phyloP scores from a whole-genome alignment of 2,329 filamentous ascomycete species.

The Podosphaera xanthii region DNA sequence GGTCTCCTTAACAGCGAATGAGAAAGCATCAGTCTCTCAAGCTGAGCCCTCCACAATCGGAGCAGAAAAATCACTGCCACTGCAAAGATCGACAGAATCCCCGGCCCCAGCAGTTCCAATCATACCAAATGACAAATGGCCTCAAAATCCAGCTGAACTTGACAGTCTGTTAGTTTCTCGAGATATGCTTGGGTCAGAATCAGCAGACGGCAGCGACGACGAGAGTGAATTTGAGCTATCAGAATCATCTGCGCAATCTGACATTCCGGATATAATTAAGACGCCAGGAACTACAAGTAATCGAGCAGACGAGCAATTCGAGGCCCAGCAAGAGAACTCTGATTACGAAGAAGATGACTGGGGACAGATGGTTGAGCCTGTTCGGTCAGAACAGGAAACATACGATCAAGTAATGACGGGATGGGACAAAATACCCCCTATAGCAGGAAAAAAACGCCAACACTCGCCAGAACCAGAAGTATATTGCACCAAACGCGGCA shows the following conservation, averaged over 20 bases:
- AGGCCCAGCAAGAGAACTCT: neutral
- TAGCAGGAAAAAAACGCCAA: neutral
- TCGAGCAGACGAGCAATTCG: neutral
- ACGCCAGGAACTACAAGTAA: neutral
- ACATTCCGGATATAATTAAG: neutral
- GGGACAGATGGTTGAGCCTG: neutral
- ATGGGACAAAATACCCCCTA: too few relatives aligned
- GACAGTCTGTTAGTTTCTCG: too few relatives aligned
- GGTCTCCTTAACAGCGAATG: neutral
- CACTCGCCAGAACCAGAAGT: neutral
- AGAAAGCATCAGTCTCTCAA: neutral
- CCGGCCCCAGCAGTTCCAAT: neutral
- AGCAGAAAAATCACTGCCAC: neutral
- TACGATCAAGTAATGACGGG: neutral
- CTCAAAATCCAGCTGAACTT: too few relatives aligned
- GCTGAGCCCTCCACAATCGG: neutral
- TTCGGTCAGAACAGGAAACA: neutral
- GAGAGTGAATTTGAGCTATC: neutral
- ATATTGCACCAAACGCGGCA: neutral
- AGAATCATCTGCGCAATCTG: neutral
- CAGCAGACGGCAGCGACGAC: neutral
- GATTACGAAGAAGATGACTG: too few relatives aligned
- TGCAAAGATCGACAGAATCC: neutral
- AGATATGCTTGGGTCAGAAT: neutral
- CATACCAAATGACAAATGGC: neutral